Percentiles rank a stretch among this genome's conserved stretches.
These are phyloP conservation scores for Nothopassalora personata DNA, from an alignment of 2,329 filamentous ascomycete species.

Conservation along the genomic window DNA sequence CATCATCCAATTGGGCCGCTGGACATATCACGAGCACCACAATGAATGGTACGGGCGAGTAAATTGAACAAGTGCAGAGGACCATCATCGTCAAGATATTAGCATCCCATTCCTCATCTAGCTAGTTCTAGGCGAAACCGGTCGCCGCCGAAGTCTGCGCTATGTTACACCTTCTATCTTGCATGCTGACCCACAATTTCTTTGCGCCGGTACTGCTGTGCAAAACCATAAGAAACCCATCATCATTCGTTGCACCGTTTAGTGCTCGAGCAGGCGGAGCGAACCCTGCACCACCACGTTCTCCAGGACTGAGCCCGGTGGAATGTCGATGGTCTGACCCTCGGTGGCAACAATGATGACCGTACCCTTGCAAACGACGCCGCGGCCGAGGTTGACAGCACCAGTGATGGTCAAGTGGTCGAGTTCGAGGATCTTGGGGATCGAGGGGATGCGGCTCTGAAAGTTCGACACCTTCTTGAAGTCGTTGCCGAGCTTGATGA, in stretches of 20 bases:
- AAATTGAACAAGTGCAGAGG: no score
- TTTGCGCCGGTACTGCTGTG: constrained; percentile 4
- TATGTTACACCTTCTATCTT: background rate
- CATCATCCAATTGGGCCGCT: background rate
- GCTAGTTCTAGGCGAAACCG: background rate
- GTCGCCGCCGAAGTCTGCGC: background rate
- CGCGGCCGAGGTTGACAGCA: constrained; percentile 91
- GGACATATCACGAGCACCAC: background rate
- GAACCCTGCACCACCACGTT: constrained; percentile 99
- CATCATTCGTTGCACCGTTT: constrained; percentile 26
- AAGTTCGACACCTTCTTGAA: constrained; percentile 99
- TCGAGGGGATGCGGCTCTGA: constrained; percentile 79
- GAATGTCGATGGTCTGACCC: constrained; percentile 95
- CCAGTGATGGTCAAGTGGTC: constrained; percentile 97
- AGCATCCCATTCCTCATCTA: constrained; percentile 1
- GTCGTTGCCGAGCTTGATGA: constrained; percentile 98
- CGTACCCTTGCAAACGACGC: constrained; percentile 93
- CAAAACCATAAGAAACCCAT: background rate
- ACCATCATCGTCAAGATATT: background rate
- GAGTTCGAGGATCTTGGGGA: constrained; percentile 85
- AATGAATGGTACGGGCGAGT: background rate
- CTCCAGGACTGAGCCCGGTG: constrained; percentile 92
- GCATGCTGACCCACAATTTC: background rate
- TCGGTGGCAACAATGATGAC: constrained; percentile 99
- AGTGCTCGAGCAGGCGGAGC: constrained; percentile 68